Conservation (phyloP, 805 yeast species). For the Lipomyces spencermartinsiae region DNA sequence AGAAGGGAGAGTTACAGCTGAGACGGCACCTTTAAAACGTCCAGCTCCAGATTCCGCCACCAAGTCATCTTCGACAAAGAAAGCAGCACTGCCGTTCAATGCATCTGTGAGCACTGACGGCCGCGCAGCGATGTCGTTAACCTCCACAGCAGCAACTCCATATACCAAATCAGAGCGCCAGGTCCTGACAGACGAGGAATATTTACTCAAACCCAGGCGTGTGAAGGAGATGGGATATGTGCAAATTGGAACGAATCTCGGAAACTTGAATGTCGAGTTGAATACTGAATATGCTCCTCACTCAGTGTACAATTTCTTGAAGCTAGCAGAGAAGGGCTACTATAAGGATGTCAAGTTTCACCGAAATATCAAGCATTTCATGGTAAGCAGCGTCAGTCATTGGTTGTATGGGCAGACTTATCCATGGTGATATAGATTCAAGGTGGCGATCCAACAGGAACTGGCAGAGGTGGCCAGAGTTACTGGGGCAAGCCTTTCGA, state of each 20-base stretch:
- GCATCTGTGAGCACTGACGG: constrained; percentile 40
- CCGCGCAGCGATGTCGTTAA: constrained; percentile 42
- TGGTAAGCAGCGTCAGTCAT: constrained; percentile 29
- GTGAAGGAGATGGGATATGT: constrained; percentile 43
- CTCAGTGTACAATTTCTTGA: constrained; percentile 56
- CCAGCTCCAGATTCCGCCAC: neutral
- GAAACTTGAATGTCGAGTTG: constrained; percentile 59
- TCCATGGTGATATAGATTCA: constrained; percentile 38
- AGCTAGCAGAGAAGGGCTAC: constrained; percentile 52
- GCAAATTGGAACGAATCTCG: constrained; percentile 42
- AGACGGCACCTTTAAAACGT: neutral
- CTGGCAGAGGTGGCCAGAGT: constrained; percentile 46
- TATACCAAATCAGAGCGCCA: constrained; percentile 40
- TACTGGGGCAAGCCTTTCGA: constrained; percentile 42
- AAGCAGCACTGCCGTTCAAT: constrained; percentile 20
- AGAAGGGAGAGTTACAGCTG: neutral
- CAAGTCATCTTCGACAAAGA: neutral
- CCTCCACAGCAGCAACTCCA: constrained; percentile 45
- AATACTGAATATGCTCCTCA: constrained; percentile 72
- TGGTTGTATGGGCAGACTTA: neutral
- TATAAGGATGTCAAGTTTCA: constrained; percentile 45
- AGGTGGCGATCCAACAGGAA: constrained; percentile 49
- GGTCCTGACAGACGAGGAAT: constrained; percentile 41
- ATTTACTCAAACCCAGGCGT: constrained; percentile 41
- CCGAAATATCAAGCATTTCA: constrained; percentile 45